Percentiles rank a stretch among this genome's conserved stretches.
phyloP scores from a whole-genome alignment of 2,329 filamentous ascomycete genomes.

The Neospermospora avenae region DNA sequence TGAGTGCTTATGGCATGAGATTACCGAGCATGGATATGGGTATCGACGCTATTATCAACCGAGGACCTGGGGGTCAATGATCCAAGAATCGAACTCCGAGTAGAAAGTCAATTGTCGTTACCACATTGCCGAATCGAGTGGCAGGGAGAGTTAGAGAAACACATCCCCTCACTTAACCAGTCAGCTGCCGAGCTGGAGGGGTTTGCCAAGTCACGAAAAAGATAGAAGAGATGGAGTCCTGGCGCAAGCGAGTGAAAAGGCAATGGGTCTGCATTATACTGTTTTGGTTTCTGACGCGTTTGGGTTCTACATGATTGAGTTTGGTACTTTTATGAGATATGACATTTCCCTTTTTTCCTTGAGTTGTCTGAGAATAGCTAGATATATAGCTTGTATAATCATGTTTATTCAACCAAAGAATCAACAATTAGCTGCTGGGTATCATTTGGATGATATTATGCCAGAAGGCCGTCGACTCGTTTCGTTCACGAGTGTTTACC shows the following conservation, averaged over 20 bases:
- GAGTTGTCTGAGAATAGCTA: not conserved
- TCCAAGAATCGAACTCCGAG: not conserved
- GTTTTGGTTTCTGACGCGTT: not conserved
- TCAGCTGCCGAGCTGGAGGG: too few species aligned
- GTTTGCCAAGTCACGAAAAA: too few species aligned
- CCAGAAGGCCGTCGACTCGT: too few species aligned
- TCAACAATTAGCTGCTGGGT: too few species aligned
- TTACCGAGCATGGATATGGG: conserved; percentile 59
- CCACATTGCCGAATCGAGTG: too few species aligned
- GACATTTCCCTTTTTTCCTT: not conserved
- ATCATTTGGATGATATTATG: too few species aligned
- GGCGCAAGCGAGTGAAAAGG: not conserved
- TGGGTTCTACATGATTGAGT: not conserved
- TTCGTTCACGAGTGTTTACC: too few species aligned
- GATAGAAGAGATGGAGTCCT: not conserved
- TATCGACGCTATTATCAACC: conserved; percentile 57
- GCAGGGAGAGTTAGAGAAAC: too few species aligned
- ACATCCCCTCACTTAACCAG: too few species aligned
- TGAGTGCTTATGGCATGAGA: conserved; percentile 26
- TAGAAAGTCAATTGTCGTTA: not conserved
- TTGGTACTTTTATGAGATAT: not conserved
- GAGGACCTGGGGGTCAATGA: conserved; percentile 25
- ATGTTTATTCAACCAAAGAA: too few species aligned
- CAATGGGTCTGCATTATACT: not conserved
- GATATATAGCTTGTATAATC: not conserved